Evolutionary conservation across 495 filamentous ascomycete species (phyloP).

Genomic region (Penicillium bialowiezense): DNA sequence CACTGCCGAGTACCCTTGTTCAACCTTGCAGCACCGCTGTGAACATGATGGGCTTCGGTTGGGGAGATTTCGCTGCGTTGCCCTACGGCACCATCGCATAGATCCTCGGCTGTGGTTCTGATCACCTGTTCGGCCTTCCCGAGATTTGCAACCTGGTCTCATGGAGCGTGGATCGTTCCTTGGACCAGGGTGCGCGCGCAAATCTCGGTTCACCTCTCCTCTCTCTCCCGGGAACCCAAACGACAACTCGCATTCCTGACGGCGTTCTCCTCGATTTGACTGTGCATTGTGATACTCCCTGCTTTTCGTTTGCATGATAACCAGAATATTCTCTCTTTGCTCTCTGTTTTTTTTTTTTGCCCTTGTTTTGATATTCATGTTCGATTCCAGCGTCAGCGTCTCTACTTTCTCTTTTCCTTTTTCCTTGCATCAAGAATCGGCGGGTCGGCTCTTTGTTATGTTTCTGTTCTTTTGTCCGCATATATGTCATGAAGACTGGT

Average conservation of each 20-base stretch:
- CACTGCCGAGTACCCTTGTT: constrained; percentile 86
- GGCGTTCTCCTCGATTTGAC: constrained; percentile 43
- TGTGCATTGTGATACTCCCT: constrained; percentile 52
- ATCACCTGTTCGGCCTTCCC: constrained; percentile 5
- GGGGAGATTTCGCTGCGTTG: constrained; percentile 59
- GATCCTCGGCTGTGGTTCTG: constrained; percentile 17
- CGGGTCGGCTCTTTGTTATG: constrained; percentile 51
- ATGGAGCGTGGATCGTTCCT: constrained; percentile 19
- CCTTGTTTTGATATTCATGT: constrained; percentile 25
- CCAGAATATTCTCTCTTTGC: constrained; percentile 32
- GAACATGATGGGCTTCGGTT: constrained; percentile 70
- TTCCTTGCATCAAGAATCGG: constrained; percentile 50
- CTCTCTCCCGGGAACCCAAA: constrained; percentile 17
- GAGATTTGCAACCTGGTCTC: not conserved
- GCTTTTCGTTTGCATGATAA: constrained; percentile 38
- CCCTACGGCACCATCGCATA: constrained; percentile 60
- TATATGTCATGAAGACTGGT: constrained; percentile 58
- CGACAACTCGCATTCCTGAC: constrained; percentile 49
- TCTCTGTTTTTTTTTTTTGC: constrained; percentile 21
- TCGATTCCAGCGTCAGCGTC: constrained; percentile 38
- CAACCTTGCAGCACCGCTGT: constrained; percentile 72
- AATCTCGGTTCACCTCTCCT: constrained; percentile 4
- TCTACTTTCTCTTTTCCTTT: constrained; percentile 17
- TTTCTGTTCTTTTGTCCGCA: constrained; percentile 32
- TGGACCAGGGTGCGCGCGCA: not conserved